Conservation (phyloP, 805 yeast species). For the Saccharomycopsis sp. region DNA sequence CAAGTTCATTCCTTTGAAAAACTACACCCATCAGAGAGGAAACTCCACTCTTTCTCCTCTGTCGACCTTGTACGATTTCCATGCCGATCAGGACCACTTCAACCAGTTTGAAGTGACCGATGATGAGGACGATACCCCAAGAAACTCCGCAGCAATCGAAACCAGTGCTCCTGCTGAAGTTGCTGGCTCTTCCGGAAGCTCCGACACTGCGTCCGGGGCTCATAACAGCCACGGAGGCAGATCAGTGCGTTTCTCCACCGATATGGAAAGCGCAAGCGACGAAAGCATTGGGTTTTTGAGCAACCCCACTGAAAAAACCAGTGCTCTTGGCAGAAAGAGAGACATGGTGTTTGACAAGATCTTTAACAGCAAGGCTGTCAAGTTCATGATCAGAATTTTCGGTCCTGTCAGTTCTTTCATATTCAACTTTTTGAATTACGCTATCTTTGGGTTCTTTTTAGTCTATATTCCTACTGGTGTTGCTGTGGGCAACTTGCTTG, state of each 20-base stretch:
- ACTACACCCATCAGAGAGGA: conserved; percentile 23
- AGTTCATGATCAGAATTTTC: conserved; percentile 17
- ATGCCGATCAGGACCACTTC: conserved; percentile 5
- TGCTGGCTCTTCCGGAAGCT: conserved; percentile 7
- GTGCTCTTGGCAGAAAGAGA: conserved; percentile 23
- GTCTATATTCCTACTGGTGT: conserved; percentile 49
- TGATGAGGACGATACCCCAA: conserved; percentile 6
- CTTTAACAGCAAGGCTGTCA: conserved; percentile 29
- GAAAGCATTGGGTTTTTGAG: background rate
- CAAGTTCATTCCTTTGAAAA: conserved; percentile 26
- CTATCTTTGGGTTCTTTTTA: conserved; percentile 53
- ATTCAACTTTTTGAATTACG: conserved; percentile 54
- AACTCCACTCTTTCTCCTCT: conserved; percentile 16
- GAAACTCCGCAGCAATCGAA: conserved; percentile 14
- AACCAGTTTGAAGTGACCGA: conserved; percentile 21
- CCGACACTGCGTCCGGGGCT: conserved; percentile 18
- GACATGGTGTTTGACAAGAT: conserved; percentile 32
- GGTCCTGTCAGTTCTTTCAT: conserved; percentile 28
- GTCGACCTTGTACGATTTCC: conserved; percentile 21
- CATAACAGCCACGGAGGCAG: background rate
- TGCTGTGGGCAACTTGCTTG: conserved; percentile 65
- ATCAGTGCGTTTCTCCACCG: conserved; percentile 11
- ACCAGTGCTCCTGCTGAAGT: background rate
- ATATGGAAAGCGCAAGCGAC: conserved; percentile 14
- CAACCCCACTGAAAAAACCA: conserved; percentile 1